phyloP scores from a whole-genome alignment of 352 stramenopile genomes.

The Elongisporangium senticosum region DNA sequence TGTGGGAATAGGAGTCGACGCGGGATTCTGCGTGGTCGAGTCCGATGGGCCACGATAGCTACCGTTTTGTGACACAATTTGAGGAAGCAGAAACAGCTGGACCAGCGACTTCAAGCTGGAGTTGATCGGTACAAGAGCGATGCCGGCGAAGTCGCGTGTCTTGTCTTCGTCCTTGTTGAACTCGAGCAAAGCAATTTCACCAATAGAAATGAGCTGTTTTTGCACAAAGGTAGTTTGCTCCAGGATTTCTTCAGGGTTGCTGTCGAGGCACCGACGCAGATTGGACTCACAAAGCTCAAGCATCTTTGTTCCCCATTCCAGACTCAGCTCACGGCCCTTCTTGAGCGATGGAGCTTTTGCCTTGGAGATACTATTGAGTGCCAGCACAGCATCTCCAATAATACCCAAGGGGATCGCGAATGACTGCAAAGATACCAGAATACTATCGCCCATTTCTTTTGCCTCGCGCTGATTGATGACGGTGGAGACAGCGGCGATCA shows the following conservation, averaged over 20 bases:
- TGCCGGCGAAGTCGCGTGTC: constrained; percentile 21
- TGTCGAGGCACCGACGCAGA: constrained; percentile 57
- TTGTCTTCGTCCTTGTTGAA: constrained; percentile 79
- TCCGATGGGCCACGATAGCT: constrained; percentile 5
- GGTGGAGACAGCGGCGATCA: constrained; percentile 68
- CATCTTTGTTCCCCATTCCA: constrained; percentile 60
- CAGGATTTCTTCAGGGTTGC: constrained; percentile 35
- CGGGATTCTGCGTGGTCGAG: not conserved
- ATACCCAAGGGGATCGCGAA: constrained; percentile 80
- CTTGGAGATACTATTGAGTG: constrained; percentile 76
- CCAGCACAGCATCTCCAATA: constrained; percentile 66
- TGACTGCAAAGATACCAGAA: constrained; percentile 61
- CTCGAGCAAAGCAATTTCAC: constrained; percentile 72
- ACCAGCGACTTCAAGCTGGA: constrained; percentile 52
- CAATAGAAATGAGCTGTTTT: constrained; percentile 76
- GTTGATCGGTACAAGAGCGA: constrained; percentile 48
- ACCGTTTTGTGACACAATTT: constrained; percentile 30
- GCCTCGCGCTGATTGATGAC: constrained; percentile 70
- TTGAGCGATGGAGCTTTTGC: constrained; percentile 47
- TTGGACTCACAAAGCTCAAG: constrained; percentile 59
- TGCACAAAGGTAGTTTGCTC: constrained; percentile 59
- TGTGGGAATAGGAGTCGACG: constrained; percentile 44
- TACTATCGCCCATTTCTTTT: constrained; percentile 67
- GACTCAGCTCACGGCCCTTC: constrained; percentile 53
- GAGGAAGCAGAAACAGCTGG: constrained; percentile 70